Conservation (phyloP, 306 rosid genomes). For the Vigna hirtella region DNA sequence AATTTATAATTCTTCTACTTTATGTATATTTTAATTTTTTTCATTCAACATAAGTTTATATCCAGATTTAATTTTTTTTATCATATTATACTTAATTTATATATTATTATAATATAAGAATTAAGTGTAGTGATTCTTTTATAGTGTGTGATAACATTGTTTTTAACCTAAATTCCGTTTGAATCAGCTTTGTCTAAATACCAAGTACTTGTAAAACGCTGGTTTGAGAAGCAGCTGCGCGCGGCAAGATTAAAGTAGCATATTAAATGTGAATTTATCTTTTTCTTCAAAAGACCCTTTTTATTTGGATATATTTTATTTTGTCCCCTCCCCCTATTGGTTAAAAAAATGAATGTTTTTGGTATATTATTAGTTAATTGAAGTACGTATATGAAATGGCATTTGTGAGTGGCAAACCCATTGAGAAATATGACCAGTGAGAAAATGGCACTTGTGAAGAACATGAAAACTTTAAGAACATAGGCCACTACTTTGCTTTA, state of each 20-base stretch:
- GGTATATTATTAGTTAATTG: neutral
- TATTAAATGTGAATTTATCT: constrained; percentile 4
- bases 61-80: no score
- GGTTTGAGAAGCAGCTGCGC: neutral
- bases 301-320: neutral
- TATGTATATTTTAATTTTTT: no score
- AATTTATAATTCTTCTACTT: no score
- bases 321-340: neutral
- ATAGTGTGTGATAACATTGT: neutral
- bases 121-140: neutral
- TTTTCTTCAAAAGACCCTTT: neutral
- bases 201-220: neutral
- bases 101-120: neutral
- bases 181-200: neutral
- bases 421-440: constrained; percentile 26
- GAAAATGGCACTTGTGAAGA: constrained; percentile 39
- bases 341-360: neutral
- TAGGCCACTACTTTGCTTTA: constrained; percentile 39
- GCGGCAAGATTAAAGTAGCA: constrained; percentile 5
- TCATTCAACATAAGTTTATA: no score
- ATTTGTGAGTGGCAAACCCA: constrained; percentile 35
- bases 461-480: constrained; percentile 12
- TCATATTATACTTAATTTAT: no score
- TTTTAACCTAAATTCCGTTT: neutral
- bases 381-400: constrained; percentile 11